Evolutionary conservation across 441 rosid genomes (phyloP).

Genomic region (Erysimum pusillum): DNA sequence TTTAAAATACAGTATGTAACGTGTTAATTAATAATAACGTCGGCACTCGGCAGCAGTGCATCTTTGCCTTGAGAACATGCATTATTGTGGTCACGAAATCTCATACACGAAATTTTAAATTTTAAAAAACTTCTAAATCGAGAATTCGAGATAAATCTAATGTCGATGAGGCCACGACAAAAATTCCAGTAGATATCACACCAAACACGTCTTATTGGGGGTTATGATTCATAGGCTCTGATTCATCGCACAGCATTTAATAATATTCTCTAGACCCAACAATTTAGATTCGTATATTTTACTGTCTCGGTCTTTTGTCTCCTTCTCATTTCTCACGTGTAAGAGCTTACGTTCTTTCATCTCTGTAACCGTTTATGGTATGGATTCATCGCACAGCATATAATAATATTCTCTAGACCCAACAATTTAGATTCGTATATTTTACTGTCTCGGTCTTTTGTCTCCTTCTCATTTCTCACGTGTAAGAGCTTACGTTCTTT

Average conservation of each 20-base stretch:
- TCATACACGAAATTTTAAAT: not conserved
- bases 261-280: constrained; percentile 29
- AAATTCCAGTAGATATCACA: constrained; percentile 45
- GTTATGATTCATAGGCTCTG: constrained; percentile 36
- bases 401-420: constrained; percentile 30
- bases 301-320: constrained; percentile 29
- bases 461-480: constrained; percentile 43
- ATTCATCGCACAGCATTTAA: constrained; percentile 23
- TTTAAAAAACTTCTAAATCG: constrained; percentile 4
- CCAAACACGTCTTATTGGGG: constrained; percentile 44
- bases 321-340: constrained; percentile 44
- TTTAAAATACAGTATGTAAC: not conserved
- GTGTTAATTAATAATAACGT: not conserved
- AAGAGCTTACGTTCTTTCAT: constrained; percentile 30
- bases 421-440: constrained; percentile 27
- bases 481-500: constrained; percentile 37
- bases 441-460: constrained; percentile 20
- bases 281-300: constrained; percentile 27
- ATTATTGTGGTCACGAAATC: constrained; percentile 7
- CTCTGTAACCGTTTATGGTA: constrained; percentile 33
- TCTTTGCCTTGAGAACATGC: constrained; percentile 11
- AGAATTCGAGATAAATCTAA: constrained; percentile 31
- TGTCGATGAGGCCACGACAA: constrained; percentile 36
- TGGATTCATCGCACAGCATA: constrained; percentile 26
- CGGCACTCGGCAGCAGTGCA: constrained; percentile 1